Conservation (phyloP, 2,329 filamentous ascomycete species). For the Fonsecaea erecta region DNA sequence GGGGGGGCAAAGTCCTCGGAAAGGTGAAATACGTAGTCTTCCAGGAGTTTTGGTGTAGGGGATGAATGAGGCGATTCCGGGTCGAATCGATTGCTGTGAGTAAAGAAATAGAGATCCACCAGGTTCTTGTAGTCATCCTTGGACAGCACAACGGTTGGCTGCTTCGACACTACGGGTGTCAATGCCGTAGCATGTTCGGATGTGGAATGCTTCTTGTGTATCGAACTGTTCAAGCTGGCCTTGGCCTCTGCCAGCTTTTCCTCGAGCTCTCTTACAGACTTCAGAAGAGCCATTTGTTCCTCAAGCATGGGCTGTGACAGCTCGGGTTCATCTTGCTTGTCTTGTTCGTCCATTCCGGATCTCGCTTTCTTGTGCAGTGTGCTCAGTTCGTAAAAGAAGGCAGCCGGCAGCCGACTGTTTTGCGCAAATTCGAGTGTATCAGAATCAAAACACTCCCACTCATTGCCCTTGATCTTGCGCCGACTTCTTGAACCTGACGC, state of each 20-base stretch:
- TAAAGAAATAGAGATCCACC: slow-evolving; percentile 53
- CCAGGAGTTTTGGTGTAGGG: slow-evolving; percentile 34
- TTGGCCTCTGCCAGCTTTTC: slow-evolving; percentile 36
- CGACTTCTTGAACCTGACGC: not conserved
- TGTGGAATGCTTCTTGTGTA: slow-evolving; percentile 9
- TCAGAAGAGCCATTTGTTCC: slow-evolving; percentile 33
- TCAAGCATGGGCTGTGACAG: slow-evolving; percentile 19
- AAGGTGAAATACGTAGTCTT: slow-evolving; percentile 37
- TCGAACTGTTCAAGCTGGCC: slow-evolving; percentile 23
- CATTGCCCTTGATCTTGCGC: not conserved
- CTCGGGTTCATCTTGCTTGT: slow-evolving; percentile 47
- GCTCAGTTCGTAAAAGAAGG: slow-evolving; percentile 34
- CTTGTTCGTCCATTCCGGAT: slow-evolving; percentile 25
- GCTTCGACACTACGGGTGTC: not conserved
- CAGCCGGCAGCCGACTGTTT: slow-evolving; percentile 29
- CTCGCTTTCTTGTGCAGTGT: slow-evolving; percentile 32
- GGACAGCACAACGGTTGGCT: slow-evolving; percentile 40
- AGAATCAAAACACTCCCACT: slow-evolving; percentile 30
- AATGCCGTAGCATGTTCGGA: not conserved
- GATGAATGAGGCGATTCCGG: slow-evolving; percentile 37
- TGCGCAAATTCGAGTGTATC: slow-evolving; percentile 32
- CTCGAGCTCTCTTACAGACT: slow-evolving; percentile 37
- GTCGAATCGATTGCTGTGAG: slow-evolving; percentile 37
- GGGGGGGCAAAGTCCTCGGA: slow-evolving; percentile 36
- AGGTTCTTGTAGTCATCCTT: slow-evolving; percentile 54